phyloP scores from a whole-genome alignment of 2,329 filamentous ascomycete genomes.

The Aspergillus latus region DNA sequence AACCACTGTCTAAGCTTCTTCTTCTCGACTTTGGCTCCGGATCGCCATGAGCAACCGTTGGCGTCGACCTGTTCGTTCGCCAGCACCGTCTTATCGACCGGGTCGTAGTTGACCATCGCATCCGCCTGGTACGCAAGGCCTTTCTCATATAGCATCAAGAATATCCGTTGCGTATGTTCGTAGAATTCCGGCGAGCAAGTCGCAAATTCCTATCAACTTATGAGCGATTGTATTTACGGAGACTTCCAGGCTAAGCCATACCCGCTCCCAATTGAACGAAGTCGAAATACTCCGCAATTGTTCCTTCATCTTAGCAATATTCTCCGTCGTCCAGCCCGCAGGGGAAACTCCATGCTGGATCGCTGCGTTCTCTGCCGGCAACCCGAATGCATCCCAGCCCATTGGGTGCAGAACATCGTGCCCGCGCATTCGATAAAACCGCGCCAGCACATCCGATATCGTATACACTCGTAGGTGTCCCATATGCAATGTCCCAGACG shows the following conservation, averaged over 20 bases:
- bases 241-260: slow-evolving; percentile 47
- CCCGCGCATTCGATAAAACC: slow-evolving; percentile 73
- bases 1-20: slow-evolving; percentile 84
- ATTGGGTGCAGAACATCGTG: slow-evolving; percentile 80
- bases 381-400: slow-evolving; percentile 90
- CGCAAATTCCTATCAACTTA: slow-evolving; percentile 65
- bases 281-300: slow-evolving; percentile 78
- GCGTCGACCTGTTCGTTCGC: slow-evolving; percentile 93
- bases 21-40: slow-evolving; percentile 80
- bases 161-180: slow-evolving; percentile 84
- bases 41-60: slow-evolving; percentile 82
- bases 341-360: slow-evolving; percentile 79
- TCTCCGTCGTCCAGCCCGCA: slow-evolving; percentile 73
- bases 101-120: slow-evolving; percentile 86
- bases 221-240: slow-evolving; percentile 10
- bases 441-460: slow-evolving; percentile 80
- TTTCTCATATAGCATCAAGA: slow-evolving; percentile 70
- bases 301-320: slow-evolving; percentile 81
- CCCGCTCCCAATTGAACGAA: slow-evolving; percentile 78
- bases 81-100: slow-evolving; percentile 82
- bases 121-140: slow-evolving; percentile 81
- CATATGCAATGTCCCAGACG: slow-evolving; percentile 80
- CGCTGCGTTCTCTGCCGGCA: slow-evolving; percentile 89
- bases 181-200: slow-evolving; percentile 86
- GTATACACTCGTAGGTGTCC: slow-evolving; percentile 88